Percentiles rank a stretch among this genome's conserved stretches.
Evolutionary conservation across 805 yeast genomes (phyloP).

Genomic region (Myxozyma udenii): DNA sequence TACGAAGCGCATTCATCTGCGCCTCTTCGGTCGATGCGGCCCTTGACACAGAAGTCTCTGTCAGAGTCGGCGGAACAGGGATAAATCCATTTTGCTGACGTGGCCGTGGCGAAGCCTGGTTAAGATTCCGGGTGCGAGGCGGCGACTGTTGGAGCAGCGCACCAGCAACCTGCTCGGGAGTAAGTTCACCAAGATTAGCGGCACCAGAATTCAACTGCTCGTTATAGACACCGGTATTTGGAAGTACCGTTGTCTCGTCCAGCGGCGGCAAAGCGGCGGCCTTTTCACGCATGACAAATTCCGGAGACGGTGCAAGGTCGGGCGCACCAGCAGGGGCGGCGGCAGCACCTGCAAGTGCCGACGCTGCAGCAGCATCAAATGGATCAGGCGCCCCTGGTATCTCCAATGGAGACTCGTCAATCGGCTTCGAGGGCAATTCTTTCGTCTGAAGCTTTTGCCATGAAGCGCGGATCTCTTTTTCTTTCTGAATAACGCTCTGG

Average conservation of each 20-base stretch:
- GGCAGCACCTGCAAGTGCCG: background rate
- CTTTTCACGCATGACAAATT: conserved; percentile 2
- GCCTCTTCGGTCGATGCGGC: conserved; percentile 3
- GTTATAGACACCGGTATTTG: background rate
- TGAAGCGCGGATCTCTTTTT: conserved; percentile 9
- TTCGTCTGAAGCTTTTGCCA: conserved; percentile 22
- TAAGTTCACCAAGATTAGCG: background rate
- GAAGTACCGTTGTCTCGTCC: background rate
- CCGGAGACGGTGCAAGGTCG: conserved; percentile 8
- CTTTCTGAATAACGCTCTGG: conserved; percentile 12
- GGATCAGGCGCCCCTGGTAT: conserved; percentile 1
- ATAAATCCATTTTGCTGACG: conserved; percentile 12
- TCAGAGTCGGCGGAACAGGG: background rate
- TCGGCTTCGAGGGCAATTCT: conserved; percentile 26
- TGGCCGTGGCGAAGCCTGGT: conserved; percentile 11
- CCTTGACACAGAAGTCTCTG: background rate
- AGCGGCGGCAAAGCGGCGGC: background rate
- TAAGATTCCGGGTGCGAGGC: conserved; percentile 8
- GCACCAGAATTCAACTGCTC: background rate
- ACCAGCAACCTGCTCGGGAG: conserved; percentile 3
- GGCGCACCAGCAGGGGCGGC: background rate
- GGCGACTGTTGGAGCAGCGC: conserved; percentile 16
- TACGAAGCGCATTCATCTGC: conserved; percentile 42
- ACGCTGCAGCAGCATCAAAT: conserved; percentile 4
- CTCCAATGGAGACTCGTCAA: conserved; percentile 8